Base-by-base conservation (phyloP, 192 early-diverging fungal genomes). In the Gryganskiella cystojenkinii region DNA sequence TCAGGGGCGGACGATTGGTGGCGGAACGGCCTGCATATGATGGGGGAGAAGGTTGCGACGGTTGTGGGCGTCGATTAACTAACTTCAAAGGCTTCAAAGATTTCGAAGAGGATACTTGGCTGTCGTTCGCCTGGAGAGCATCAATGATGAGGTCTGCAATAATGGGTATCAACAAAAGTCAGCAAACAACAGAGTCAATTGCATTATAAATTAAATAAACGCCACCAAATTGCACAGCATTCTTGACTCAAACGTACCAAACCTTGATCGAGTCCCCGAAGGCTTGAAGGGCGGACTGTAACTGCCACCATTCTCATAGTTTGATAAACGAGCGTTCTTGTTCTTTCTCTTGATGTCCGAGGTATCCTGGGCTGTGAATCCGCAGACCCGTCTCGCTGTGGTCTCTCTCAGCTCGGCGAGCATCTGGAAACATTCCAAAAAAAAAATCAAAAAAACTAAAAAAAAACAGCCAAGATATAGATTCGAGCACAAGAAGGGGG, bases 121-220 rank as follows among this genome's bases (percentile, higher is more conserved):
- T 2, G 3, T 54, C 52, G 17, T 31, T 54, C 52, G 28, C n/a
- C 15, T 19, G 52, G 31, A 65, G 63, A 7, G 40, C 42, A 44
- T 65, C 27, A 13, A 65, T 52, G 22, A 65, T 65, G 1, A 65
- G n/a, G 31, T 53, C 63, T 65, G 17, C 7, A 55, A 3, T 33
- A 44, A 4, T 14, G 42, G 34, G 20, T 4, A 11, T 30, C 20
- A 44, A 3, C 9, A 46, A 30, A 19, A 51, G 33, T 17, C 19
- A 37, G 27, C 10, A 13, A 15, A 9, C 2, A 22, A 25, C n/a
- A n/a, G n/a, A n/a, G n/a, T n/a, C n/a, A n/a, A n/a, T n/a, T n/a
- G n/a, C n/a, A n/a, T n/a, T n/a, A n/a, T n/a, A n/a, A n/a, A n/a
- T n/a, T n/a, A n/a, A n/a, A 50, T 20, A 22, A 14, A 14, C 6